Evolutionary conservation across 495 filamentous ascomycete genomes (phyloP), one percentile per base, ranked within the genome.

Genomic region (Amphirosellinia nigrospora): DNA sequence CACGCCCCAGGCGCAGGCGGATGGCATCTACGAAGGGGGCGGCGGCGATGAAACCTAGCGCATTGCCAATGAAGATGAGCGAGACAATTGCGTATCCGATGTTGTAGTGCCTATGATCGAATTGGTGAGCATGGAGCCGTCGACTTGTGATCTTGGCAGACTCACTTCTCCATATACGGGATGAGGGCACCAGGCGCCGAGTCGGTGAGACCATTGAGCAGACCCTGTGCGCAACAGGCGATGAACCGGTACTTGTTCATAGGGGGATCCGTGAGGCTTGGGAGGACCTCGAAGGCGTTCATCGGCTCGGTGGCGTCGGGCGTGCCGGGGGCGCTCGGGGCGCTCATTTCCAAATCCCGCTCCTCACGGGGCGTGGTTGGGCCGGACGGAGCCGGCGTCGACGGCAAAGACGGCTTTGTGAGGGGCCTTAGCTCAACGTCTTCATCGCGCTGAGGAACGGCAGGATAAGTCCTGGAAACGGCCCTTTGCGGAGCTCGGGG

Each of bases 1-100:
- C 88, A 23, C 90, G 87, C 11, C 93, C 92, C 1, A 94, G 71
- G 2, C 86, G 82, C 13, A 89, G 78, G 41, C 85, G 79, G n/a
- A 86, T 73, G 52, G 76, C 81, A 73, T 91, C 87, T 45, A 89
- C 87, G 69, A 89, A 82, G 30, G 90, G 88, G 2, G 92, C 92
- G 4, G 90, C 91, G 52, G 84, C 73, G 73, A 94, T 89, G 81
- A 93, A 96, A 26, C 93, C 93, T 19, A 91, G 61, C 0, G 93
- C 93, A 71, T 92, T 92, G 48, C 89, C 84, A 32, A 97, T 86
- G 82, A 94, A 96, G 73, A 97, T 90, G 9, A 94, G 79, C 13
- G 92, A 93, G 30, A 94, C 89, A 28, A 92, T 74, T 7, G 90
- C 88, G 70, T 94, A 94, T 63, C 87, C 89, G 61, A 94, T 91